phyloP scores from a whole-genome alignment of 2,329 filamentous ascomycete genomes.

The Sclerotinia sclerotiorum region DNA sequence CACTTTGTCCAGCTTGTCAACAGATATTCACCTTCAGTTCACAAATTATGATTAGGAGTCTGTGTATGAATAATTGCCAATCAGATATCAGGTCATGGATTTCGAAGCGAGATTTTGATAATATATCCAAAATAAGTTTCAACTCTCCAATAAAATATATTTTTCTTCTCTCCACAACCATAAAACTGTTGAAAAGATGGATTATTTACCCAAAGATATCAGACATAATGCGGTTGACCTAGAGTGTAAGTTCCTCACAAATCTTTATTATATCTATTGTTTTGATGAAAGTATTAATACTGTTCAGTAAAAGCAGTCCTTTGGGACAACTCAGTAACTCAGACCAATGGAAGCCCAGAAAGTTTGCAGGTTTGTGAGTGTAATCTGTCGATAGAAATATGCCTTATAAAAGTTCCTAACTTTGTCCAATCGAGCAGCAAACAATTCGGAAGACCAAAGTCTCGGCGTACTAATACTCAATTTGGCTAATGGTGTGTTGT shows the following conservation, averaged over 20 bases:
- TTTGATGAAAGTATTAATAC: not conserved
- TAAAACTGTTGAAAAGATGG: not conserved
- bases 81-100: not conserved
- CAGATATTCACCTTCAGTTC: not conserved
- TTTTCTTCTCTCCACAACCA: not conserved
- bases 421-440: constrained; percentile 2
- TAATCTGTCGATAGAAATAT: not conserved
- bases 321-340: not conserved
- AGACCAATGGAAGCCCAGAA: not conserved
- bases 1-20: not conserved
- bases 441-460: not conserved
- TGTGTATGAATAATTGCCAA: not conserved
- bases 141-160: not conserved
- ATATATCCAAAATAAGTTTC: not conserved
- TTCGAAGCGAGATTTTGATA: not conserved
- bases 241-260: not conserved
- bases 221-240: not conserved
- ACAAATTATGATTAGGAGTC: not conserved
- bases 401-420: constrained; percentile 5
- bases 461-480: constrained; percentile 8
- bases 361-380: not conserved
- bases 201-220: not conserved
- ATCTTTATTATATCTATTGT: not conserved
- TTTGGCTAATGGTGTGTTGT: constrained; percentile 11
- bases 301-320: not conserved